Evolutionary conservation across 2,329 filamentous ascomycete species (phyloP).

Genomic region (Cryphonectria naterciae): DNA sequence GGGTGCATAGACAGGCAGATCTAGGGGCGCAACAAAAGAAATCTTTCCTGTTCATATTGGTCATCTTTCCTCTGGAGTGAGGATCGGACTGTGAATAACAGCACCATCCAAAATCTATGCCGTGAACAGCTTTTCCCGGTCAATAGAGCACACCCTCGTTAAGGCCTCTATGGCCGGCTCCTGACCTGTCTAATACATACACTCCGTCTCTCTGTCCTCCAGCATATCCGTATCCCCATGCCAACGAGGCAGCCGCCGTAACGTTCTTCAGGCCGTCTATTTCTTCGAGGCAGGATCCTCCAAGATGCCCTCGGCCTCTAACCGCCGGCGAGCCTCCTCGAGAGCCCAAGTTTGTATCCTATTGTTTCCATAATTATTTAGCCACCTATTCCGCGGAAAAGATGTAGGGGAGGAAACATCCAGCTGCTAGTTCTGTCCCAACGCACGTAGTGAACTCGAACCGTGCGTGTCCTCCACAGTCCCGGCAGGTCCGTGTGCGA

Average conservation of each 20-base stretch:
- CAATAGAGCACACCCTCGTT: slow-evolving; percentile 14
- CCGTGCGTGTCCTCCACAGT: background rate
- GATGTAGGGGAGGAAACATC: no score
- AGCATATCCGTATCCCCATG: slow-evolving; percentile 4
- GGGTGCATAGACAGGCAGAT: slow-evolving; percentile 14
- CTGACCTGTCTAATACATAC: background rate
- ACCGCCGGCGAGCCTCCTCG: slow-evolving; percentile 90
- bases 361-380: slow-evolving; percentile 36
- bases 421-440: background rate
- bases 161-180: slow-evolving; percentile 3
- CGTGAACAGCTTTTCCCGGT: slow-evolving; percentile 5
- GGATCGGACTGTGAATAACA: slow-evolving; percentile 16
- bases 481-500: background rate
- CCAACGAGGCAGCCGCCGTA: slow-evolving; percentile 4
- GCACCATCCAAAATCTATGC: slow-evolving; percentile 22
- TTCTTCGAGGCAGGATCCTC: slow-evolving; percentile 71
- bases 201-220: background rate
- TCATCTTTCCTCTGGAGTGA: slow-evolving; percentile 11
- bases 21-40: slow-evolving; percentile 22
- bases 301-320: slow-evolving; percentile 94
- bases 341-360: slow-evolving; percentile 99
- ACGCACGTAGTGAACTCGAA: background rate
- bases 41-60: slow-evolving; percentile 22
- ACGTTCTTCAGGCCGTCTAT: slow-evolving; percentile 30
- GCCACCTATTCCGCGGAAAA: background rate